Base-by-base conservation (phyloP, 2,329 filamentous ascomycete species). In the Apiospora rasikravindrae region DNA sequence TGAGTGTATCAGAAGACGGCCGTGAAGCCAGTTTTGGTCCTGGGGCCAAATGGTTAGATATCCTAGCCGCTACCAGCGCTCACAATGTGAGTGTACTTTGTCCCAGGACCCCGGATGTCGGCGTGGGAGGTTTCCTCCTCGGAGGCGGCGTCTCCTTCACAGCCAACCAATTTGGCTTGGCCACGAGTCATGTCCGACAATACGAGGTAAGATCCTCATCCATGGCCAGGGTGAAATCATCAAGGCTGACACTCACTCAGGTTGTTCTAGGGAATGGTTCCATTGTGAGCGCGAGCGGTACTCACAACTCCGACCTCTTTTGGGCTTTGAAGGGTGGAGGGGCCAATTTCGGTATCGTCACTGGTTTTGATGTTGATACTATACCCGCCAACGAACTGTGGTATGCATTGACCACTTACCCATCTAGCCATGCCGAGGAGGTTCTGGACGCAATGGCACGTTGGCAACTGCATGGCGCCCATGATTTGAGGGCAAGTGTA, bases 341-440 rank as follows among this genome's bases (percentile, higher is more conserved):
- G n/a, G 84, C 80, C 72, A 88, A 88, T 73, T 85, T 87, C 66
- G 86, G 85, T 45, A 80, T 84, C 70, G 80, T 83, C 2, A 82
- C 84, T 1, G 73, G 76, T 2, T 82, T 82, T 69, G 79, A 82
- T 42, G 69, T 84, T 19, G 73, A 75, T 44, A 79, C 76, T 8
- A 70, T 77, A 5, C 77, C 78, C 7, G 71, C 75, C 0, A 26
- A 70, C 8, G 71, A 73, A 1, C 73, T 79, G 1, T 82, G 78
- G 78, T 78, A 75, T 7, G 5, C 6, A n/a, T 22, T 22, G 19
- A n/a, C 45, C 19, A 22, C 75, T 10, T 78, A 78, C 49, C 64
- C 73, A 6, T 14, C 69, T 10, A 73, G 78, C 2, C 73, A 78
- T 45, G 77, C 74, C 4, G 66, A 66, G 14, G 72, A 53, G 7